Evolutionary conservation across 2,329 filamentous ascomycete genomes (phyloP).

Genomic region (Diaporthe sp.): DNA sequence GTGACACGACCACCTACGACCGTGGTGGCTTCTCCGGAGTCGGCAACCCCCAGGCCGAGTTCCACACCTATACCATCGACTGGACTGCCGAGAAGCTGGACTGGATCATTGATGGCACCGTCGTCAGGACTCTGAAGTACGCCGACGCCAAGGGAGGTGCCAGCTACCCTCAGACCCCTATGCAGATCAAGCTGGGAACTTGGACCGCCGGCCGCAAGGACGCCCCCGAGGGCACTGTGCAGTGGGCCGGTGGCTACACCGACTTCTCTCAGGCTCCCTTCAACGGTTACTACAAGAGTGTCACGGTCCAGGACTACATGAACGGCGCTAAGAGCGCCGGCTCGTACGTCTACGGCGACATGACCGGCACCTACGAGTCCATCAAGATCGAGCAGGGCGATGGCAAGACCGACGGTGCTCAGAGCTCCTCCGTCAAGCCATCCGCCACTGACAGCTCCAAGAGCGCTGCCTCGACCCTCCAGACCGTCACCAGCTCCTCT

Average conservation of each 20-base stretch:
- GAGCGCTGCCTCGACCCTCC: conserved; percentile 40
- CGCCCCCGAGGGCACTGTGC: conserved; percentile 68
- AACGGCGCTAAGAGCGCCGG: conserved; percentile 63
- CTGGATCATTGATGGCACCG: conserved; percentile 70
- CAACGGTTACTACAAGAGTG: conserved; percentile 68
- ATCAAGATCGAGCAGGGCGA: conserved; percentile 63
- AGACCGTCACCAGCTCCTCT: conserved; percentile 31
- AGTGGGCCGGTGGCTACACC: conserved; percentile 75
- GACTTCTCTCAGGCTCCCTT: conserved; percentile 67
- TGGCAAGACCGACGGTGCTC: conserved; percentile 44
- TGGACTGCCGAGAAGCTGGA: conserved; percentile 72
- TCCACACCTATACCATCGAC: conserved; percentile 77
- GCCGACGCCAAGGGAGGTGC: conserved; percentile 64
- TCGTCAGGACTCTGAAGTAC: conserved; percentile 61
- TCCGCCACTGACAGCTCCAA: conserved; percentile 42
- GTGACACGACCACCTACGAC: conserved; percentile 78
- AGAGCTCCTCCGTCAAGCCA: conserved; percentile 42
- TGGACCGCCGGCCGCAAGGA: conserved; percentile 65
- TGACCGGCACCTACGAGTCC: conserved; percentile 63
- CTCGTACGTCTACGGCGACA: conserved; percentile 67
- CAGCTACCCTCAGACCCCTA: conserved; percentile 78
- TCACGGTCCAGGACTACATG: conserved; percentile 68
- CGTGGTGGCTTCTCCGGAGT: conserved; percentile 75
- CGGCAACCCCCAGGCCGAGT: conserved; percentile 62
- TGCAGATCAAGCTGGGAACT: conserved; percentile 74